Base-by-base conservation (phyloP, 805 yeast species). In the Myxozyma geophila region DNA sequence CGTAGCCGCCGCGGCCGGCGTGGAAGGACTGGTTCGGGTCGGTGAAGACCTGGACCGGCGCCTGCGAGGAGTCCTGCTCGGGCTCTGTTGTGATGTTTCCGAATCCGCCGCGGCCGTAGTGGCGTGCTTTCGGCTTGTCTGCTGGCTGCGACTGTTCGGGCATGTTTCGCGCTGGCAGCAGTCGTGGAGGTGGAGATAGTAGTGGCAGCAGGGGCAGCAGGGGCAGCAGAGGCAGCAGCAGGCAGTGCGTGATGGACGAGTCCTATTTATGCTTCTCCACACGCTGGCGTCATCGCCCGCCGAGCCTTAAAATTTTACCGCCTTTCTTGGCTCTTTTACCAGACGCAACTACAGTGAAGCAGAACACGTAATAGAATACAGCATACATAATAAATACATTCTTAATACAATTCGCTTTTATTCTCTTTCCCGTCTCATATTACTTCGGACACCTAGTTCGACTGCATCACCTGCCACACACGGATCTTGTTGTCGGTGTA, bases 401-500 rank as follows among this genome's bases (percentile, higher is more conserved):
- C 35, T 15, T 46, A 46, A 39, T 39, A 12, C 41, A 3, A 8
- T 19, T 46, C 35, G 21, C 50, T 53, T 53, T 21, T 41, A 15
- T 37, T 41, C 23, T 23, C 44, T 37, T 21, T 23, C 46, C 52
- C 36, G 12, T 51, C 35, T 33, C 19, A 33, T 21, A 8, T 28
- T 10, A 9, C 46, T 15, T 2, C n/a, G 2, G 28, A 13, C 3
- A 44, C 44, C 43, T 64, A 66, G 66, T 66, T 70, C 54, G 77
- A 70, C 67, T 75, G 90, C 98, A 95, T 95, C 77, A 95, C 97
- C 88, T 95, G 98, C 99, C 99, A 95, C 83, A 95, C 99, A 86
- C 99, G 93, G 87, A 95, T 93, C 80, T 89, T 87, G 87, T 90
- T 90, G 84, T 95, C 99, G 78, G 98, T 92, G 97, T 95, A 95